phyloP scores from a whole-genome alignment of 495 filamentous ascomycete species.

The Podospora anserina region DNA sequence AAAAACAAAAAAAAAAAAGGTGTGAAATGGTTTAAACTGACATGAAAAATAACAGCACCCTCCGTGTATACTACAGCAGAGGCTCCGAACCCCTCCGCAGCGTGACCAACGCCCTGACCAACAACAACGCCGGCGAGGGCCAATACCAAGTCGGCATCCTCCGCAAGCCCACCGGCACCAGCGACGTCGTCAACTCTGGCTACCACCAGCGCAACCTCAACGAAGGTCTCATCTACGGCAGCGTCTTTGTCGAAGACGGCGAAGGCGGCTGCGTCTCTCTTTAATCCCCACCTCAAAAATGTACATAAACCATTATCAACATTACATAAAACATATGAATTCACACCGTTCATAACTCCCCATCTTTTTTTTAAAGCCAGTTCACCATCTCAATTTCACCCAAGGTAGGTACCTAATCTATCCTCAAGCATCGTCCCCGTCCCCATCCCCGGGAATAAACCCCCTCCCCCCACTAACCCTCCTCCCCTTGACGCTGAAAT shows the following conservation, averaged over 20 bases:
- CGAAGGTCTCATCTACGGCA: constrained; percentile 55
- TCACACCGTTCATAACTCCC: not conserved
- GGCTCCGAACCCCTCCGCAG: constrained; percentile 44
- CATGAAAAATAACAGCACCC: constrained; percentile 38
- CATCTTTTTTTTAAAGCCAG: not conserved
- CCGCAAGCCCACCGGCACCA: constrained; percentile 55
- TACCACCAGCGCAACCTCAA: constrained; percentile 49
- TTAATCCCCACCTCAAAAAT: constrained; percentile 19
- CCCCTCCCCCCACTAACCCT: not conserved
- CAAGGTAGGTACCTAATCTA: not conserved
- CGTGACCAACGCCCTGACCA: constrained; percentile 45
- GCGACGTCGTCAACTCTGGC: constrained; percentile 51
- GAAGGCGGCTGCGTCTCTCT: constrained; percentile 42
- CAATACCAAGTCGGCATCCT: constrained; percentile 57
- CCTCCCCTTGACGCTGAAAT: constrained; percentile 18
- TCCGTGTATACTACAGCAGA: constrained; percentile 54
- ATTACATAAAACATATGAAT: not conserved
- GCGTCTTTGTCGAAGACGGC: constrained; percentile 55
- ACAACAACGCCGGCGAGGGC: constrained; percentile 53
- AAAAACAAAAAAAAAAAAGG: too few relatives aligned
- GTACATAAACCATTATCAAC: not conserved
- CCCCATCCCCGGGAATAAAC: not conserved
- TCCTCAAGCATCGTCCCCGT: not conserved
- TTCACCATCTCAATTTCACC: not conserved
- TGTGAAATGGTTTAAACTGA: constrained; percentile 4